Base-by-base conservation (phyloP, 805 yeast genomes). In the Tetrapisispora phaffii region DNA sequence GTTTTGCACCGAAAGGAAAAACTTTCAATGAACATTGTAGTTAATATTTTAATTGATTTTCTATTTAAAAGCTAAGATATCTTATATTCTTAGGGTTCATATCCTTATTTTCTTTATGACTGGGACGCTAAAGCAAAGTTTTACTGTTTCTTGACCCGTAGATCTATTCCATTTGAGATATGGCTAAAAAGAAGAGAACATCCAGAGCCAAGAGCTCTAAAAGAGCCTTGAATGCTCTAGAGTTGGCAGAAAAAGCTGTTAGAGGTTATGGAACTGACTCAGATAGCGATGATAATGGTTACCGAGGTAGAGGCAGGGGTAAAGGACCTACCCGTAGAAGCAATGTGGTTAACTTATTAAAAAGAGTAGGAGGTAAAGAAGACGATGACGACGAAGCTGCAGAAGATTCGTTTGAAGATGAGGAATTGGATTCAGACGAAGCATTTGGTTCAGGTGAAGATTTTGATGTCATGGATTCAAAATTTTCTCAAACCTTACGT, bases 391-490 rank as follows among this genome's bases (percentile, higher is more conserved):
- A 57, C 22, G 66, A 57, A 17, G 59, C 51, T 12, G 65, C 52
- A 6, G 65, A 58, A 1, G 61, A 61, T 3, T 67, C 63, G 21
- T 68, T 77, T 50, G 77, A 70, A 40, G 84, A 79, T 55, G 85
- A 79, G 56, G 85, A 84, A 48, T 68, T 84, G 39, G 86, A 82
- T 54, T 85, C 95, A 0, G 96, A 88, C 61, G 96, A 84, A 54
- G 96, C 95, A 0, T 65, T 85, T 47, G 95, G 93, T 0, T 81
- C 93, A 0, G 94, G 76, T 47, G 89, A 83, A 52, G 86, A 79
- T 44, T 77, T 73, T 47, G 85, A 79, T 45, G 74, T 71, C 7
- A 63, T 80, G 53, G 74, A 76, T 60, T 76, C 85, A 26, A 82
- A 77, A 57, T 77, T 81, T 50, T 79, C 87, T 6, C 85, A 82